These are phyloP conservation scores for Sphagnum contortum DNA, from an alignment of 225 moss, liverwort and hornwort species.

Conservation along the genomic window DNA sequence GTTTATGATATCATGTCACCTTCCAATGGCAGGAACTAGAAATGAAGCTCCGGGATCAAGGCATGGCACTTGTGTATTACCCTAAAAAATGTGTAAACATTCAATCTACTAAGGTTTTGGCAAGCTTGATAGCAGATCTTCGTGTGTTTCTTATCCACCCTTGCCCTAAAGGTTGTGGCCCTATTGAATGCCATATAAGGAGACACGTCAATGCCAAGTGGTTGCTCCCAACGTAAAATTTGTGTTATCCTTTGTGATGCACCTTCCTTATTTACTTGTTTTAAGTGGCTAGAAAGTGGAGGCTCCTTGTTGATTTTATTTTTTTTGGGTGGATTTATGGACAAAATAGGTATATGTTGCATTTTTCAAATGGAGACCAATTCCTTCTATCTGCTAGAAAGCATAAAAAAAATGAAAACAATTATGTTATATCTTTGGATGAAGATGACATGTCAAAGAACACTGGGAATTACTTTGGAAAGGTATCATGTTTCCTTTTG, in stretches of 20 bases:
- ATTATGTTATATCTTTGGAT: constrained; percentile 71
- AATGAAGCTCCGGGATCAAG: constrained; percentile 68
- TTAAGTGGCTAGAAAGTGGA: too few species aligned
- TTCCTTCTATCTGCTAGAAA: constrained; percentile 72
- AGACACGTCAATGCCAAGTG: constrained; percentile 43
- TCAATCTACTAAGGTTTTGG: constrained; percentile 2
- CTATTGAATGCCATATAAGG: constrained; percentile 60
- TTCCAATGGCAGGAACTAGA: constrained; percentile 55
- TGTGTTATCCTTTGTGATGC: too few species aligned
- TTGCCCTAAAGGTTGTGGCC: constrained; percentile 36
- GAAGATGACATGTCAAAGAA: constrained; percentile 64
- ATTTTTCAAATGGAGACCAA: constrained; percentile 48
- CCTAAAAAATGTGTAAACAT: constrained; percentile 34
- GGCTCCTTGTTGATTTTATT: too few species aligned
- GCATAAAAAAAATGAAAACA: constrained; percentile 51
- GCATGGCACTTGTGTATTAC: constrained; percentile 68
- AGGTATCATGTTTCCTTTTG: constrained; percentile 16
- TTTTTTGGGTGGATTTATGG: too few species aligned
- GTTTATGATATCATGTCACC: neutral
- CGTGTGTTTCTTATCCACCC: constrained; percentile 65
- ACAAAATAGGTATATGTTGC: constrained; percentile 57
- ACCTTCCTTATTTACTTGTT: too few species aligned
- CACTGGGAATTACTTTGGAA: constrained; percentile 90
- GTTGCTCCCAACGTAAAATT: constrained; percentile 47
- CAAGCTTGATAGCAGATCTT: constrained; percentile 51